Base-by-base conservation (phyloP, 805 yeast genomes). In the Cyberlindnera meyerae region DNA sequence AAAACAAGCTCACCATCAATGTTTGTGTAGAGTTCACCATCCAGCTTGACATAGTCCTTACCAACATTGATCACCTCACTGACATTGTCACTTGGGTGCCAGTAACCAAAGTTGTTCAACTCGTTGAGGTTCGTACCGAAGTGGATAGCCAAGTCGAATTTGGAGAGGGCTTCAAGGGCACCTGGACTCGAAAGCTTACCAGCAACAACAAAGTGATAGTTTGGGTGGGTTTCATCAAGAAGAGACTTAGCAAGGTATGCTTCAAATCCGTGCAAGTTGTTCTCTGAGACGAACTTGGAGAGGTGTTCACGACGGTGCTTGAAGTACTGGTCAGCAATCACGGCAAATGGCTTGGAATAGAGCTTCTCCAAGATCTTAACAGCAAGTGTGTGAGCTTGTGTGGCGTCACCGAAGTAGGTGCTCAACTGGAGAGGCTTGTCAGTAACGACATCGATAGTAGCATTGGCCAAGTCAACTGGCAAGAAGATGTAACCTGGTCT, bases 401-500 rank as follows among this genome's bases (percentile, higher is more conserved):
- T 43, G 8, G 41, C 52, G 24, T 49, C 43, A 11, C 35, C 44
- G 13, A 17, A 54, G 27, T 41, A 30, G 37, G 42, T 37, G 49
- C 44, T 20, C 37, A 58, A 64, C 32, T 25, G 50, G 48, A 40
- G 64, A 11, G 30, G 29, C 32, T 42, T 45, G 17, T 34, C 24
- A 8, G 31, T 56, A 38, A 60, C 61, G 35, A 75, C 65, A 6
- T 56, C 42, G 7, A 51, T 51, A 4, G 13, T 18, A 12, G 51
- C 39, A 34, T 73, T 66, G 4, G 74, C 73, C 48, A 80, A 52
- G 53, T 83, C 83, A 31, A 70, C 64, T 5, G 94, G 93, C 27
- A 84, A 50, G 52, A 71, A 81, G 35, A 83, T 54, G 50, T 79
- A 83, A 7, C 88, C 93, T 2, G 94, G 94, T 54, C 77, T 71